Evolutionary conservation across 139 green algal genomes (phyloP), one percentile per base, ranked within the genome.

Genomic region (Zygnema cylindricum): DNA sequence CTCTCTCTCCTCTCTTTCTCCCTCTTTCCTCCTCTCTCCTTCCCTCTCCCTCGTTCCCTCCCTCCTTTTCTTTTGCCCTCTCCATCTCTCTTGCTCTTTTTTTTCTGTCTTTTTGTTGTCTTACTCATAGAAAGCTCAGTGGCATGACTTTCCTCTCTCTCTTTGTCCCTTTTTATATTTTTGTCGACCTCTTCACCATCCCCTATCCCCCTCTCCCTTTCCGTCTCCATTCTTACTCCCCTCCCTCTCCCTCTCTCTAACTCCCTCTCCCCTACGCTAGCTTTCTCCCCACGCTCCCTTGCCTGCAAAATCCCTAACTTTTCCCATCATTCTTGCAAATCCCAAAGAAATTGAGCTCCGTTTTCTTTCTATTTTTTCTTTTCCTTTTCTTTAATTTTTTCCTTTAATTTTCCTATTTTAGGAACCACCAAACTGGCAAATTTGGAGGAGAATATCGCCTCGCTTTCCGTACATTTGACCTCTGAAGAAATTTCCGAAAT

Each of bases 371-470:
- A 30, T 73, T 25, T 73, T 25, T n/a, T n/a, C n/a, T n/a, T n/a
- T n/a, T n/a, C n/a, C n/a, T n/a, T n/a, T n/a, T n/a, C n/a, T n/a
- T n/a, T n/a, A n/a, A n/a, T n/a, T n/a, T n/a, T n/a, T n/a, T n/a
- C n/a, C n/a, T n/a, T n/a, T n/a, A n/a, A 79, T 79, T 79, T 79
- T 7, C 11, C 7, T 7, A 16, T 3, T 84, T 49, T 38, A 57
- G 83, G 83, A 1, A 88, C 83, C 1, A 88, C 83, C 32, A 3
- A 22, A 76, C 2, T 88, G 25, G 25, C 69, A 2, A 81, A 88
- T 69, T 7, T 88, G 63, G 83, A 88, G 71, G 83, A 88, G 22
- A 88, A 88, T 21, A 36, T 86, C 16, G 49, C 16, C 1, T 2
- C n/a, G 3, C 11, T 33, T 16, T 69, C 69, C 23, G 42, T 88